Evolutionary conservation across 2,329 filamentous ascomycete genomes (phyloP).

Genomic region (Fusarium tuaranense): DNA sequence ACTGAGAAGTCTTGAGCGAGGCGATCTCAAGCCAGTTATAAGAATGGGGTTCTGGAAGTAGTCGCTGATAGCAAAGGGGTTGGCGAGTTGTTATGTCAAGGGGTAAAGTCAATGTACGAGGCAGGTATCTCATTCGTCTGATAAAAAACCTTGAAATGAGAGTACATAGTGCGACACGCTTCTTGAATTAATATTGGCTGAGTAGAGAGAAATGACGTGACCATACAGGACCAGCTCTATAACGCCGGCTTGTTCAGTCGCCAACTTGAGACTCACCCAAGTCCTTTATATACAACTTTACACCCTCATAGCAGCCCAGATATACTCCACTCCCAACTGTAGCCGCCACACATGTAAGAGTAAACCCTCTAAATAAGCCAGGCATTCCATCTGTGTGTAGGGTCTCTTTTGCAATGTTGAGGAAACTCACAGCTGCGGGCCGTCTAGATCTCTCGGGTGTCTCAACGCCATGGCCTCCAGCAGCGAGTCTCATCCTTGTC

Average conservation of each 20-base stretch:
- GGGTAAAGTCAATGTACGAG: neutral
- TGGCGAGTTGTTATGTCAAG: neutral
- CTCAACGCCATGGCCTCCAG: constrained; percentile 11
- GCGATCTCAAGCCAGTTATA: neutral
- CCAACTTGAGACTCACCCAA: neutral
- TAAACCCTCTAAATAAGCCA: constrained; percentile 24
- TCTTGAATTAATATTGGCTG: neutral
- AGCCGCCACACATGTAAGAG: constrained; percentile 26
- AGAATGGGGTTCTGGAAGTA: neutral
- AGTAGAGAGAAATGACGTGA: neutral
- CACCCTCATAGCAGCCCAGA: constrained; percentile 28
- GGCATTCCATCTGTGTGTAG: constrained; percentile 15
- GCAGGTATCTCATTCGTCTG: neutral
- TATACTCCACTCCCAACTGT: constrained; percentile 25
- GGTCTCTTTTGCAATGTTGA: constrained; percentile 23
- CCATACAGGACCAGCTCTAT: neutral
- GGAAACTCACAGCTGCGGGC: neutral
- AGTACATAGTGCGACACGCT: neutral
- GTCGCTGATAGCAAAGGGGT: neutral
- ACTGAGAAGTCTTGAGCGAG: neutral
- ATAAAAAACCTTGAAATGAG: neutral
- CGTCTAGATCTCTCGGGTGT: constrained; percentile 7
- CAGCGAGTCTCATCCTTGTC: constrained; percentile 27
- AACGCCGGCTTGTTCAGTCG: neutral
- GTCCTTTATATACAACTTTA: constrained; percentile 9